Evolutionary conservation across 768 basidiomycete genomes (phyloP), one percentile per base, ranked within the genome.

Genomic region (Trametes sanguinea): DNA sequence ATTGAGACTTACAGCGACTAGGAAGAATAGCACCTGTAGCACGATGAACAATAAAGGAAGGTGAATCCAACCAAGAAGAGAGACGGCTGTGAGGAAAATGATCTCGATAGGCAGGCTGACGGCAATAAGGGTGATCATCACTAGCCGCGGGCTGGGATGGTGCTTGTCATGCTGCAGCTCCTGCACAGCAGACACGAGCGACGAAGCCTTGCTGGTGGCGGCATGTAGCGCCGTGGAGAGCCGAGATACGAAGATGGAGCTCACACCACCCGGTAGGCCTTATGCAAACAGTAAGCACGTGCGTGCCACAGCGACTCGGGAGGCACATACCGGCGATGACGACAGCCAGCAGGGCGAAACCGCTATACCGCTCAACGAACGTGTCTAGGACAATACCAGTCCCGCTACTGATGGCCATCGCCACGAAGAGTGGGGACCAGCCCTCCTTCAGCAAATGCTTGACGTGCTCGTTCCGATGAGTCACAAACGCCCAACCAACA

Each of bases 301-400:
- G 33, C 54, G 6, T 47, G 5, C 27, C 40, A 46, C 8, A 30
- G 48, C 44, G 39, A 29, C 27, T 29, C 57, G 17, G 14, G 27
- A 40, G 16, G 5, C 5, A 74, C 83, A 51, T 69, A 87, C 94
- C 94, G 35, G 91, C 92, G 63, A 97, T 90, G 2, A 94, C 92
- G 11, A 95, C 84, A 1, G 92, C 89, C 13, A 99, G 79, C 0
- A 98, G 75, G 0, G 91, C 94, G 70, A 92, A 98, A 2, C 93
- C 95, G 59, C 89, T 84, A 67, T 94, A 98, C 39, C 85, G 80
- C 65, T 86, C 88, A 6, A 96, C 95, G 65, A 95, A 97, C 50
- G 83, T 81, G 68, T 98, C 94, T 9, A 99, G 84, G 0, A 98
- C 89, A 64, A 98, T 88, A 0, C 97, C 97, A 0, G 96, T 91